Base-by-base conservation (phyloP, 73 alveolate genomes). In the Diophrys appendiculata region DNA sequence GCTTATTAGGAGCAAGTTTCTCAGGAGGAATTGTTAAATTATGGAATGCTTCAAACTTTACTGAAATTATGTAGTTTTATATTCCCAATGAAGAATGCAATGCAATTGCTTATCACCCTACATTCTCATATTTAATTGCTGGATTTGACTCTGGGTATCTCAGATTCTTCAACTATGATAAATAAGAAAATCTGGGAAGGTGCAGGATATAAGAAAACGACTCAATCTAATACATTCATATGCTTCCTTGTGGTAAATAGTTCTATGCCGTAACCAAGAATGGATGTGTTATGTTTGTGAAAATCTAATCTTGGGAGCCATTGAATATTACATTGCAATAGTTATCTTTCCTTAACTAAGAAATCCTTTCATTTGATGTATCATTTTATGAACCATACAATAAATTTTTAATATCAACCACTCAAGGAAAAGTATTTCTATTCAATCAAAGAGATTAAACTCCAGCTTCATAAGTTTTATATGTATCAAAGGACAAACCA, bases 61-160 rank as follows among this genome's bases (percentile, higher is more conserved):
- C 80, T 33, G 72, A 65, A 22, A 31, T 72, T 24, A 81, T 80
- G 79, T 71, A 78, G 43, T 80, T 87, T 52, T 76, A 68, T 0
- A 89, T 87, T 1, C 94, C 94, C 23, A 87, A 80, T 30, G 94
- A 87, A 73, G 85, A 87, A 68, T 87, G 94, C 78, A 77, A 80
- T 0, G 72, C 86, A 0, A 54, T 87, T 3, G 78, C 90, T 8
- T 33, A 80, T 68, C 94, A 87, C 33, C 80, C 76, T 22, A 69
- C 54, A 53, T 56, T 70, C 30, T 90, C 94, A 0, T 86, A 86
- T 53, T 73, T 87, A 76, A 82, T 87, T 14, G 74, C 83, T 43
- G 74, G 84, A 0, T 87, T 87, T 65, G 67, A 88, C 56, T 88
- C 80, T 54, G 94, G 94, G 22, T 87, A 64, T 29, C 30, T 87